phyloP scores from a whole-genome alignment of 768 basidiomycete genomes.

The Pisolithus sp. region DNA sequence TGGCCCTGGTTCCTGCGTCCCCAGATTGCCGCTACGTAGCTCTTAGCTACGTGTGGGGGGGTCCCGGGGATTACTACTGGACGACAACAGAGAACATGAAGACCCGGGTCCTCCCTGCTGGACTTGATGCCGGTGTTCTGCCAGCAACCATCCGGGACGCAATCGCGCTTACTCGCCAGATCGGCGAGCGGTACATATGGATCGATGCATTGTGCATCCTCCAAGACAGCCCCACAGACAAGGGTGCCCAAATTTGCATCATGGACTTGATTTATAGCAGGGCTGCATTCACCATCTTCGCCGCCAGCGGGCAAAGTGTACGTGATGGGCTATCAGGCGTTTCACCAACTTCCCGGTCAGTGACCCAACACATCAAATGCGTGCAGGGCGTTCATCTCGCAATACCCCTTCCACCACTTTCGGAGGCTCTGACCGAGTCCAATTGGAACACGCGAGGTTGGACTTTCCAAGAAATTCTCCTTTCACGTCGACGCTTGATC shows the following conservation, averaged over 20 bases:
- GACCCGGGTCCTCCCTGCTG: background rate
- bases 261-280: conserved; percentile 5
- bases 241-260: conserved; percentile 1
- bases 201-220: conserved; percentile 9
- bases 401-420: background rate
- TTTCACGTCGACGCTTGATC: conserved; percentile 12
- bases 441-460: conserved; percentile 11
- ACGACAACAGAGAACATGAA: conserved; percentile 1
- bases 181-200: conserved; percentile 6
- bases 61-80: conserved; percentile 1
- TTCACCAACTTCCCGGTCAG: background rate
- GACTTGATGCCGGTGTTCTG: background rate
- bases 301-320: background rate
- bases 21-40: conserved; percentile 2
- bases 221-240: conserved; percentile 2
- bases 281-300: conserved; percentile 2
- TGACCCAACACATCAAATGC: background rate
- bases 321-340: background rate
- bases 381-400: too few species aligned
- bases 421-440: background rate
- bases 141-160: conserved; percentile 5
- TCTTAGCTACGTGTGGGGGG: conserved; percentile 6
- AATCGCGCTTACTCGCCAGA: conserved; percentile 1
- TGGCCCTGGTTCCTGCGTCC: background rate
- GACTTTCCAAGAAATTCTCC: conserved; percentile 16